phyloP scores from a whole-genome alignment of 1,284 basidiomycete species.

The Marasmius sp. region DNA sequence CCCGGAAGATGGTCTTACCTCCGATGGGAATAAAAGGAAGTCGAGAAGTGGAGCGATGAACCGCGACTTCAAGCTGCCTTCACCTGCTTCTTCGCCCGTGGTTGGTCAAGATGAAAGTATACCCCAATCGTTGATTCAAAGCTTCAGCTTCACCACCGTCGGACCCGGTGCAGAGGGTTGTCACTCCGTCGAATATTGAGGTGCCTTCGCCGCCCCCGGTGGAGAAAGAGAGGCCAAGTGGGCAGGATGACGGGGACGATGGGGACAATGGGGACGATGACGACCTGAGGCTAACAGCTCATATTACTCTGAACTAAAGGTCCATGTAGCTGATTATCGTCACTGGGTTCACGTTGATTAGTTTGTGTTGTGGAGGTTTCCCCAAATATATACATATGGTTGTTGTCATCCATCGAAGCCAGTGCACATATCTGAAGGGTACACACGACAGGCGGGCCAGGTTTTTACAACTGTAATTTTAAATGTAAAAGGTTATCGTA shows the following conservation, averaged over 20 bases:
- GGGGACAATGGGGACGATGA: slow-evolving; percentile 63
- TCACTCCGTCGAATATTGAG: slow-evolving; percentile 66
- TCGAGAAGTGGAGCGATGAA: slow-evolving; percentile 69
- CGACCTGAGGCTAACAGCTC: slow-evolving; percentile 75
- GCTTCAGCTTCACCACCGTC: slow-evolving; percentile 16
- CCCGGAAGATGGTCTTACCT: slow-evolving; percentile 16
- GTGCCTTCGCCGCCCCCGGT: slow-evolving; percentile 75
- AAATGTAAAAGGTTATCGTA: no score
- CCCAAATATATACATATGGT: no score
- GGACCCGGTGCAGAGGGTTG: slow-evolving; percentile 31
- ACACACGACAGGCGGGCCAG: no score
- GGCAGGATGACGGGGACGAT: slow-evolving; percentile 33
- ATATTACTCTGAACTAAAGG: slow-evolving; percentile 1
- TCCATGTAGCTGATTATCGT: background rate
- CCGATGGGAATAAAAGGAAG: slow-evolving; percentile 38
- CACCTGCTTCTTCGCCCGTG: slow-evolving; percentile 33
- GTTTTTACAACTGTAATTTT: no score
- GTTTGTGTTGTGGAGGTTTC: no score
- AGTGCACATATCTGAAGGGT: no score
- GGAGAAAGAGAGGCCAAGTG: slow-evolving; percentile 59
- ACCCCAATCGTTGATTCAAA: slow-evolving; percentile 18
- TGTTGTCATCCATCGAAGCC: no score
- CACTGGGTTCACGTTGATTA: background rate
- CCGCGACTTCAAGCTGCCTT: slow-evolving; percentile 73
- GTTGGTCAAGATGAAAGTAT: slow-evolving; percentile 20